Conservation (phyloP, 768 basidiomycete species). For the Amanita fuliginea region DNA sequence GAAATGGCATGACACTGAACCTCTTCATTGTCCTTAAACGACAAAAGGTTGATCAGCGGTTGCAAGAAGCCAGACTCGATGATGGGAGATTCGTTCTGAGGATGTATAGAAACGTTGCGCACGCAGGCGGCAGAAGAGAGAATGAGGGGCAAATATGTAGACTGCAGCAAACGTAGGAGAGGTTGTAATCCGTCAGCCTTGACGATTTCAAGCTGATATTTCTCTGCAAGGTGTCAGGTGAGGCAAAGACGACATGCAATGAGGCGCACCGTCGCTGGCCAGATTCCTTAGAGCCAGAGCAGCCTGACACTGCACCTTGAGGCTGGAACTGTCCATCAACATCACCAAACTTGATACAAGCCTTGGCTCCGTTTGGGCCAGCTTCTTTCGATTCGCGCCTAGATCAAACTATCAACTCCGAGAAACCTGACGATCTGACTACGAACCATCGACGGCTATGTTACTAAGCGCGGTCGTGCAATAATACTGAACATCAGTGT, state of each 20-base stretch:
- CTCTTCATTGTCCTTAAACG: conserved; percentile 99
- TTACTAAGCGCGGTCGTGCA: conserved; percentile 98
- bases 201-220: conserved; percentile 98
- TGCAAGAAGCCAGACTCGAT: conserved; percentile 97
- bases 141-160: conserved; percentile 94
- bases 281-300: conserved; percentile 93
- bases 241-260: conserved; percentile 2
- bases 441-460: conserved; percentile 88
- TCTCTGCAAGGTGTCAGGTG: conserved; percentile 44
- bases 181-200: conserved; percentile 89
- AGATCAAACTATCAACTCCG: conserved; percentile 5
- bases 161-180: conserved; percentile 88
- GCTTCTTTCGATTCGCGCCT: conserved; percentile 87
- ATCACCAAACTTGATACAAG: conserved; percentile 87
- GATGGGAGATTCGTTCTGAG: conserved; percentile 96
- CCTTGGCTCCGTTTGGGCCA: conserved; percentile 90
- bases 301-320: conserved; percentile 98
- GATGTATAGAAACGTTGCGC: conserved; percentile 98
- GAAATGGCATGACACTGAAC: conserved; percentile 99
- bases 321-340: conserved; percentile 93
- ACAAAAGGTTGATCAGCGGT: conserved; percentile 89
- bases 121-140: conserved; percentile 98
- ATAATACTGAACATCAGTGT: conserved; percentile 99
- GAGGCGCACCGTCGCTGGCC: conserved; percentile 79
- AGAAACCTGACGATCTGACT: not conserved